Evolutionary conservation across 495 filamentous ascomycete genomes (phyloP).

Genomic region (Podospora fimiseda): DNA sequence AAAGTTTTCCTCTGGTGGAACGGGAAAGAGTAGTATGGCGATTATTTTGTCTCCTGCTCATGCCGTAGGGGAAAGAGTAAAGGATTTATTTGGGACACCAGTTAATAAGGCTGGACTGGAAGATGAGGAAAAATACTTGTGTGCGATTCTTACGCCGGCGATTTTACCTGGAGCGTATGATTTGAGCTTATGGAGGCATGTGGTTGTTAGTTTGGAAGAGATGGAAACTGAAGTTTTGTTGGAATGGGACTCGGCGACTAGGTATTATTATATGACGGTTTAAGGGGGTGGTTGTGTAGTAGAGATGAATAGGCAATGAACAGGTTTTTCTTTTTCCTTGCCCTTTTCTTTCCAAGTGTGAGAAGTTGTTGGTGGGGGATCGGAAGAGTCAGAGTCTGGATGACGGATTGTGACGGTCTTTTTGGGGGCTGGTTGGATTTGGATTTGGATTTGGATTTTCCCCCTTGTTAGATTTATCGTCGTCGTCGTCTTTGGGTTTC

Average conservation of each 20-base stretch:
- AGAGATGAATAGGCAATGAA: too few relatives aligned
- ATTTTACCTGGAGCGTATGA: constrained; percentile 28
- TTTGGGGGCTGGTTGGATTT: too few relatives aligned
- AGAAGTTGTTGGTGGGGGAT: too few relatives aligned
- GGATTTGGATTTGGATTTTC: too few relatives aligned
- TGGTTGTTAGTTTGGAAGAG: constrained; percentile 22
- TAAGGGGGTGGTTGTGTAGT: too few relatives aligned
- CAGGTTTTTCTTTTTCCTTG: too few relatives aligned
- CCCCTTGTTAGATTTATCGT: too few relatives aligned
- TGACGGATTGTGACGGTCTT: too few relatives aligned
- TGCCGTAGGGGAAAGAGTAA: constrained; percentile 13
- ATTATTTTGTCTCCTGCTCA: constrained; percentile 14
- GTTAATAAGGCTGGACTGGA: constrained; percentile 8
- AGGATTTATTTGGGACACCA: constrained; percentile 9
- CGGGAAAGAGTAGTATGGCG: constrained; percentile 1
- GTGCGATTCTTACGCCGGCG: constrained; percentile 22
- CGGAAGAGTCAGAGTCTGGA: too few relatives aligned
- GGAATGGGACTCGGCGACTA: constrained; percentile 35
- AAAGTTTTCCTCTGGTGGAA: neutral
- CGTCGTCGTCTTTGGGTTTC: too few relatives aligned
- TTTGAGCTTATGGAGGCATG: constrained; percentile 27
- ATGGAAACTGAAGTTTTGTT: constrained; percentile 34
- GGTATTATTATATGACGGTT: constrained; percentile 33
- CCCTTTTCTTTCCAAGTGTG: too few relatives aligned
- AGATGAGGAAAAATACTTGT: constrained; percentile 19